Evolutionary conservation across 805 yeast species (phyloP), one percentile per base, ranked within the genome.

Genomic region (Komagataella ulmi): DNA sequence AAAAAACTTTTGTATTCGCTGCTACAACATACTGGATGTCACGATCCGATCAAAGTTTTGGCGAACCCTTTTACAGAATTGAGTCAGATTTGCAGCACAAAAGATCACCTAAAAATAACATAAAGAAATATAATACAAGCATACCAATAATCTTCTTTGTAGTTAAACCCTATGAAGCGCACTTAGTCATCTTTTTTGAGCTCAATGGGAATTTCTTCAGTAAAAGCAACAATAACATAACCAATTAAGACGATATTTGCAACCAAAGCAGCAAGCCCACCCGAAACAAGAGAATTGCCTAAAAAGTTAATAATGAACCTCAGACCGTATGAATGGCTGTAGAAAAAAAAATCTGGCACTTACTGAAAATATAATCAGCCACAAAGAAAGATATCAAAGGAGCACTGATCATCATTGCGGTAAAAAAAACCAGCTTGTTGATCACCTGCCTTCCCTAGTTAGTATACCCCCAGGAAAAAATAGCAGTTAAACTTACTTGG

Each of bases 201-300:
- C 19, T 58, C 62, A 14, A 61, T 67, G 5, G 63, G 57, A 46
- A 64, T 58, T 3, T 83, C 84, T 61, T 86, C 95, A 19, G 74
- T 75, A 65, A 85, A 85, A 1, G 95, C 93, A 54, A 77, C 85
- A 17, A 83, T 71, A 40, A 86, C 80, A 60, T 83, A 86, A 0
- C 85, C 86, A 50, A 85, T 76, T 56, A 86, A 68, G 18, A 86
- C 93, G 6, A 81, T 66, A 60, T 86, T 86, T 24, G 93, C 93
- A 52, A 78, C 77, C 17, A 79, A 71, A 2, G 93, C 93, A 44
- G 90, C 88, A n/a, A 81, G 61, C 2, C 93, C 93, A 46, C 95
- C 95, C 50, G 88, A 81, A 10, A 83, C 68, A 12, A 85, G 65
- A 1, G 89, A 76, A 59, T 77, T 85, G 48, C 70, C 72, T 58